A percentile compares a stretch with the other conserved stretches of the same genome.
Conservation (phyloP, 371 early-diverging fungal genomes). For the Mortierella sp. region DNA sequence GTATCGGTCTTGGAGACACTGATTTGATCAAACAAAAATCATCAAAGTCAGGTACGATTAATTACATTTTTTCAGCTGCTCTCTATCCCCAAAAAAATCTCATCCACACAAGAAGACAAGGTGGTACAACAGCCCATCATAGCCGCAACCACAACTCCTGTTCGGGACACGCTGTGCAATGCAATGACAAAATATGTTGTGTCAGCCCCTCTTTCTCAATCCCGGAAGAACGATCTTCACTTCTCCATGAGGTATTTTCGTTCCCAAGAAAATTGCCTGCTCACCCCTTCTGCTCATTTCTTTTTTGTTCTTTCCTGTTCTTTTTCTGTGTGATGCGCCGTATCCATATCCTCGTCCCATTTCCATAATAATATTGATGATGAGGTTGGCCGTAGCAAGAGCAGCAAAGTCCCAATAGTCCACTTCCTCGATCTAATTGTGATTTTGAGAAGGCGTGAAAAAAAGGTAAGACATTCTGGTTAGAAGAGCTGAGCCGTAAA, state of each 20-base stretch:
- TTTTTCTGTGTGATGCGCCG: not conserved
- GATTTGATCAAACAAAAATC: not conserved
- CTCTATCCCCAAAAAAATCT: not conserved
- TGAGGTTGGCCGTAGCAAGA: constrained; percentile 10
- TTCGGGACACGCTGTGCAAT: not conserved
- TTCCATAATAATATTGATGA: no score
- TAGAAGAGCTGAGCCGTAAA: not conserved
- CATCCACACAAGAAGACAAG: not conserved
- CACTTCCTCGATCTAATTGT: not conserved
- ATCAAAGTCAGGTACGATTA: not conserved
- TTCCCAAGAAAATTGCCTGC: not conserved
- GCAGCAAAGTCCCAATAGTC: constrained; percentile 1
- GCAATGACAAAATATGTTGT: not conserved
- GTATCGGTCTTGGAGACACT: not conserved
- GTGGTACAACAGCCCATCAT: constrained; percentile 1
- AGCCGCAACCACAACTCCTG: not conserved
- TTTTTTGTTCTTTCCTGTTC: not conserved
- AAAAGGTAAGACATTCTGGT: not conserved
- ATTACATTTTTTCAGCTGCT: not conserved
- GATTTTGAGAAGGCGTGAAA: not conserved
- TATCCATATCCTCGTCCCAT: not conserved
- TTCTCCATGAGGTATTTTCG: not conserved
- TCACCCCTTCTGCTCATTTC: not conserved
- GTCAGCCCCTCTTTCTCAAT: not conserved
- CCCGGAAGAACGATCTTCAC: constrained; percentile 40